Base-by-base conservation (phyloP, 305 asterid genomes). In the Solanum chacoense region DNA sequence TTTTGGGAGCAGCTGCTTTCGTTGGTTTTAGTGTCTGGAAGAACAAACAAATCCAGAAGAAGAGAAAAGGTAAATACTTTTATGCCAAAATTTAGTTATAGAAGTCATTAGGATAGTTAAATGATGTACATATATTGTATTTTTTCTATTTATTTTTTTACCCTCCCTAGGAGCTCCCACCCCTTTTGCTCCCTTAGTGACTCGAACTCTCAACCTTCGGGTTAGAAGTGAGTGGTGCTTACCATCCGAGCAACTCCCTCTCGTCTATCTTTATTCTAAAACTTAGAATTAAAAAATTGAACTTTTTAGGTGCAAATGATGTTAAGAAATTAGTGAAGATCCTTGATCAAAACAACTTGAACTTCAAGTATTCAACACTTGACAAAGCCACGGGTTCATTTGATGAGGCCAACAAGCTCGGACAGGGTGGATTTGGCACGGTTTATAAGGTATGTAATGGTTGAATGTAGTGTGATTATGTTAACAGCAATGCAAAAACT, bases 391-490 rank as follows among this genome's bases (percentile, higher is more conserved):
- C 93, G 1, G 89, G 67, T 34, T 90, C 93, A 78, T 92, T 92
- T 69, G 91, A 90, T 31, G 94, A 91, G 32, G 91, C 92, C 85
- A 91, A 92, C 91, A 92, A 88, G 88, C 92, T 92, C 13, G 94
- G 94, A 12, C 93, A 91, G 32, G 94, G 94, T 85, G 94, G 93
- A 91, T 92, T 88, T 88, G 94, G 92, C 37, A 75, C 90, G 1
- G 93, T 92, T 45, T 92, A 92, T 71, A 92, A 89, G 93, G 94
- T 92, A 76, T 4, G 5, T 11, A 37, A 36, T 6, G 7, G 11
- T 31, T 37, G 38, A 34, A 80, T 6, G 28, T 45, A 14, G 45
- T 20, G 40, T 50, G 59, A 45, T 45, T 45, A 45, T 45, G 59
- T 45, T 45, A 45, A 45, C 59, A 45, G 20, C 59, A 45, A 45